A percentile compares a stretch with the other conserved stretches of the same genome.
These are phyloP conservation scores for Phellopilus nigrolimitatus DNA, from an alignment of 1,284 basidiomycete genomes.

Conservation along the genomic window DNA sequence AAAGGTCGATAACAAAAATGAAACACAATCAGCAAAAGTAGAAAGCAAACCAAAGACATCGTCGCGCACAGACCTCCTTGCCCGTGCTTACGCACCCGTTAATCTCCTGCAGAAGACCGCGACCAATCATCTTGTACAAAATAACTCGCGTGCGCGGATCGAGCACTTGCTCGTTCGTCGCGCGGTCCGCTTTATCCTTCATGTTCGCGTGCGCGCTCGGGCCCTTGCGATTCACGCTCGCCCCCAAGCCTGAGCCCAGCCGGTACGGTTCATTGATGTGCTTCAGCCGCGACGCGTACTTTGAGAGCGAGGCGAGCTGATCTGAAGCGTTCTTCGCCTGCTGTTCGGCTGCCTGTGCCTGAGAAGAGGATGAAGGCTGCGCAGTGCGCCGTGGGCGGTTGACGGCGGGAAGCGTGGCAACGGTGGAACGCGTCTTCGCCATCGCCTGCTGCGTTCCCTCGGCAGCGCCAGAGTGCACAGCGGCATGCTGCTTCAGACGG, in stretches of 20 bases:
- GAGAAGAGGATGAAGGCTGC: conserved; percentile 18
- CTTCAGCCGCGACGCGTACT: conserved; percentile 64
- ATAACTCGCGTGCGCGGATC: conserved; percentile 89
- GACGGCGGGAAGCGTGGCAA: conserved; percentile 65
- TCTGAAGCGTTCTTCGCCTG: conserved; percentile 54
- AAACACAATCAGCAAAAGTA: conserved; percentile 1
- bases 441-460: conserved; percentile 47
- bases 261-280: conserved; percentile 68
- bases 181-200: conserved; percentile 92
- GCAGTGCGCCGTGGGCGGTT: conserved; percentile 51
- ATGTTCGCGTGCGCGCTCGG: conserved; percentile 79
- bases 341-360: conserved; percentile 24
- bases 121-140: conserved; percentile 89
- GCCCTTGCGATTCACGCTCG: conserved; percentile 84
- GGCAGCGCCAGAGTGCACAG: conserved; percentile 63
- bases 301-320: conserved; percentile 65
- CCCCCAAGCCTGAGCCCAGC: conserved; percentile 78
- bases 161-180: conserved; percentile 91
- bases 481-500: conserved; percentile 80
- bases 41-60: neutral
- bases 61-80: conserved; percentile 78
- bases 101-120: conserved; percentile 80
- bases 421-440: conserved; percentile 41
- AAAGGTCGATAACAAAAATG: conserved; percentile 14
- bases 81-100: conserved; percentile 94